Percentiles rank a stretch among this genome's conserved stretches.
These are phyloP conservation scores for Leishmania braziliensis DNA, from an alignment of 208 protist genomes.

Conservation along the genomic window DNA sequence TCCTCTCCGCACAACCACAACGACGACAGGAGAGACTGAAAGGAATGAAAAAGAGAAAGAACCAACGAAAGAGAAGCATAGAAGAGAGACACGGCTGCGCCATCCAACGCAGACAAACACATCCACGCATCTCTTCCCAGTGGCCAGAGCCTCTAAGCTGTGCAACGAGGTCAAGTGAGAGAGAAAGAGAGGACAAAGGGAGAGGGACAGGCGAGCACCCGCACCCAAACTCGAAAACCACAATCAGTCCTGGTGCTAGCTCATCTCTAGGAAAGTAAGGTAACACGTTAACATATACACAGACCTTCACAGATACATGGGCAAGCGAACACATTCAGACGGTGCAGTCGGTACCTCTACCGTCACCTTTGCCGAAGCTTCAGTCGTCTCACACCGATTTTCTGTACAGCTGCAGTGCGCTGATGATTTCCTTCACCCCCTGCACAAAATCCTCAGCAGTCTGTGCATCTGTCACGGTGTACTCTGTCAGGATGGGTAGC, in stretches of 20 bases:
- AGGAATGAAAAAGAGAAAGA: background rate
- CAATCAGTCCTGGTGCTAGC: background rate
- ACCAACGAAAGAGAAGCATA: background rate
- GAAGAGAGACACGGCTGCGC: background rate
- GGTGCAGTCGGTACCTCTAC: background rate
- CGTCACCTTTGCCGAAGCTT: background rate
- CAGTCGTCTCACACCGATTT: background rate
- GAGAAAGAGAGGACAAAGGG: background rate
- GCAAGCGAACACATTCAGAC: background rate
- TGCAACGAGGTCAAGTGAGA: background rate
- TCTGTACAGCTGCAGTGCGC: conserved; percentile 17
- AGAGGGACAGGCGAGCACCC: background rate
- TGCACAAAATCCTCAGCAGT: conserved; percentile 29
- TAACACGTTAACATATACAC: background rate
- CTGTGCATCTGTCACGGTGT: conserved; percentile 25
- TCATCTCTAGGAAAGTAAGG: background rate
- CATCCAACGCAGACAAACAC: background rate
- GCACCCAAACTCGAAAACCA: background rate
- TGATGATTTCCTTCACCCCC: conserved; percentile 19
- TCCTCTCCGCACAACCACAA: background rate
- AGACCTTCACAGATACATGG: background rate
- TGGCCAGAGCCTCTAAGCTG: background rate
- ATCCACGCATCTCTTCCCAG: background rate
- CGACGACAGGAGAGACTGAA: background rate
- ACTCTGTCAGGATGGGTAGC: conserved; percentile 26